phyloP scores from a whole-genome alignment of 2,329 filamentous ascomycete species.

The Pyrenochaeta sp. region DNA sequence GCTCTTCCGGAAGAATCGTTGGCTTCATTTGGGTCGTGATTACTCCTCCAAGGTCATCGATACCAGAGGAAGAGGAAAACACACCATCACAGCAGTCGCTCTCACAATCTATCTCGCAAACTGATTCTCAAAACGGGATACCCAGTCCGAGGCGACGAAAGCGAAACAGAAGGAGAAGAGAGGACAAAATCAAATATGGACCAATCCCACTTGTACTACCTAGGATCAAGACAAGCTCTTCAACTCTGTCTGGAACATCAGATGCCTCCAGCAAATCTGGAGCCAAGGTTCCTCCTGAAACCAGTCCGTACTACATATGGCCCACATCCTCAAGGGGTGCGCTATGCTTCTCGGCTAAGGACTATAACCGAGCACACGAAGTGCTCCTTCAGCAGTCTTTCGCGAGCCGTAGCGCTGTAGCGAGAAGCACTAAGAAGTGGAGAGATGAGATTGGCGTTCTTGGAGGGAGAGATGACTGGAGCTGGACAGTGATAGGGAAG shows the following conservation, averaged over 20 bases:
- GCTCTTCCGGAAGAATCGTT: conserved; percentile 88
- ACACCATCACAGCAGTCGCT: conserved; percentile 33
- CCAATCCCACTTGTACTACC: conserved; percentile 71
- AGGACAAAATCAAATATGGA: conserved; percentile 56
- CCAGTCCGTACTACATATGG: conserved; percentile 73
- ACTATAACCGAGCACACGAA: conserved; percentile 74
- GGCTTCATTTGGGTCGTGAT: conserved; percentile 96
- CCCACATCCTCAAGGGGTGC: conserved; percentile 68
- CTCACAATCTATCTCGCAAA: conserved; percentile 26
- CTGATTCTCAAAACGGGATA: conserved; percentile 24
- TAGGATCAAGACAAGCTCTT: conserved; percentile 65
- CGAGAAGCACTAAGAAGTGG: conserved; percentile 74
- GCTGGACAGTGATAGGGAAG: conserved; percentile 37
- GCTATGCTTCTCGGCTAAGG: conserved; percentile 68
- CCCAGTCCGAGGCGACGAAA: conserved; percentile 24
- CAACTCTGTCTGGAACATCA: conserved; percentile 54
- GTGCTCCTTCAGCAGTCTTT: conserved; percentile 79
- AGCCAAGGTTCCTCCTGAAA: conserved; percentile 56
- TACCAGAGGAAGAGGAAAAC: conserved; percentile 43
- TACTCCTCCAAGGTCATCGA: conserved; percentile 62
- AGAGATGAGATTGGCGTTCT: conserved; percentile 68
- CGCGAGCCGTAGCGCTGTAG: conserved; percentile 68
- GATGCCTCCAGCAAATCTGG: conserved; percentile 50
- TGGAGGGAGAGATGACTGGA: conserved; percentile 39
- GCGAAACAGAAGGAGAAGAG: conserved; percentile 25